These are phyloP conservation scores for Ophiostoma piceae DNA, from an alignment of 2,329 filamentous ascomycete species.

Conservation along the genomic window DNA sequence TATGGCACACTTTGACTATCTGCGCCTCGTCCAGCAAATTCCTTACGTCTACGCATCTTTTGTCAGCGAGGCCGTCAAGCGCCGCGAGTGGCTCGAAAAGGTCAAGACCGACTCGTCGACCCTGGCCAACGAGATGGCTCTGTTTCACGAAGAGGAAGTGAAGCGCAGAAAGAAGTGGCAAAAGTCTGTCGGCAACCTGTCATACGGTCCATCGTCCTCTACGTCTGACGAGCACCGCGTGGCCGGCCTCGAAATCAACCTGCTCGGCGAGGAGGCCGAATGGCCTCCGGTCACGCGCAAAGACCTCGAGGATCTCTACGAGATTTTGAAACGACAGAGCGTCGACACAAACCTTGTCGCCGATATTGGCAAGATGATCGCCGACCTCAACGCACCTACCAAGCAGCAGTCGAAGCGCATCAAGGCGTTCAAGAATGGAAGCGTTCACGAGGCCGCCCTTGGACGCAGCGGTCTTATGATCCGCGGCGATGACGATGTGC, in stretches of 20 bases:
- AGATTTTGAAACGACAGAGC: constrained; percentile 58
- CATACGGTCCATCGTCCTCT: constrained; percentile 58
- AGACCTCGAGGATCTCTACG: constrained; percentile 71
- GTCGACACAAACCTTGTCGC: constrained; percentile 61
- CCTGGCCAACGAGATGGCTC: constrained; percentile 85
- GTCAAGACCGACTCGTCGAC: constrained; percentile 81
- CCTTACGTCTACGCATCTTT: constrained; percentile 89
- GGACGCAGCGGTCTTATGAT: constrained; percentile 82
- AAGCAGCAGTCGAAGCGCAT: constrained; percentile 81
- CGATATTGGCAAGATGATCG: constrained; percentile 69
- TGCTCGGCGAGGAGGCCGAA: constrained; percentile 69
- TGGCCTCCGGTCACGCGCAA: constrained; percentile 75
- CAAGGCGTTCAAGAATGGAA: constrained; percentile 94
- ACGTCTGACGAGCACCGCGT: constrained; percentile 59
- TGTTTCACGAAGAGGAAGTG: constrained; percentile 87
- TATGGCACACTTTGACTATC: constrained; percentile 71
- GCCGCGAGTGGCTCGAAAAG: constrained; percentile 88
- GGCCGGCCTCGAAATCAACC: constrained; percentile 75
- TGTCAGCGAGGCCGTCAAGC: constrained; percentile 75
- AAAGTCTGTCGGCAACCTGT: constrained; percentile 67
- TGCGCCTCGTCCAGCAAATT: constrained; percentile 74
- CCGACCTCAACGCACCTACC: constrained; percentile 74
- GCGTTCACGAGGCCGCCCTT: constrained; percentile 82
- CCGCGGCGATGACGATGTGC: constrained; percentile 79
- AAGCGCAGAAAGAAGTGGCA: constrained; percentile 87